Base-by-base conservation (phyloP, 148 eudicot species). In the Pouteria glomerata region DNA sequence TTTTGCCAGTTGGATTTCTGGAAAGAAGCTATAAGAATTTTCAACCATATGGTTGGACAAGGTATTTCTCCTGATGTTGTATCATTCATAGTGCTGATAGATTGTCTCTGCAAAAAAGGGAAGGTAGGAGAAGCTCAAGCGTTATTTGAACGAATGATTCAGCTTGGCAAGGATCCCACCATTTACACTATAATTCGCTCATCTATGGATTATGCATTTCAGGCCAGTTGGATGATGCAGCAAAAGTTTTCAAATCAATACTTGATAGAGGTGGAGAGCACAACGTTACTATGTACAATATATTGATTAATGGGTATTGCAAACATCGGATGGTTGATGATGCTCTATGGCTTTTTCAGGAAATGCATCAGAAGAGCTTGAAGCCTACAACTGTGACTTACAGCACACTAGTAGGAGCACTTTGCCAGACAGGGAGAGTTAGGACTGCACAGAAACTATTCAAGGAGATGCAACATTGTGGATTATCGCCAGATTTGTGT, bases 371-470 rank as follows among this genome's bases (percentile, higher is more conserved):
- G 0, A 58, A 68, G 41, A 55, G 73, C 27, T 33, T 66, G 72
- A 45, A 67, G 34, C 73, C 77, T 18, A 68, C 71, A 41, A 59
- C 42, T 6, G 72, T 57, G 24, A 67, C 77, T 27, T 74, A 66
- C 57, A 66, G 50, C 67, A 41, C 57, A 21, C 71, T 74, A 19
- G 68, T 74, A 3, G 77, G 72, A 57, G 72, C 71, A 57, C 57
- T 66, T 30, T 74, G 77, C 60, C 58, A 57, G 42, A 42, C 24
- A 23, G 77, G 77, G 24, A 59, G 58, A 18, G 50, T 74, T 62
- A 68, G 58, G 60, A 68, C 71, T 29, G 78, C 82, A 15, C 26
- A 39, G 60, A 48, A 59, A n/a, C 70, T 79, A 16, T 74, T 69
- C 45, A 29, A 35, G 35, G 74, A 74, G 24, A 79, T 74, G 74